These are phyloP conservation scores for Tolypocladium paradoxum DNA, from an alignment of 2,329 filamentous ascomycete species.

Conservation along the genomic window DNA sequence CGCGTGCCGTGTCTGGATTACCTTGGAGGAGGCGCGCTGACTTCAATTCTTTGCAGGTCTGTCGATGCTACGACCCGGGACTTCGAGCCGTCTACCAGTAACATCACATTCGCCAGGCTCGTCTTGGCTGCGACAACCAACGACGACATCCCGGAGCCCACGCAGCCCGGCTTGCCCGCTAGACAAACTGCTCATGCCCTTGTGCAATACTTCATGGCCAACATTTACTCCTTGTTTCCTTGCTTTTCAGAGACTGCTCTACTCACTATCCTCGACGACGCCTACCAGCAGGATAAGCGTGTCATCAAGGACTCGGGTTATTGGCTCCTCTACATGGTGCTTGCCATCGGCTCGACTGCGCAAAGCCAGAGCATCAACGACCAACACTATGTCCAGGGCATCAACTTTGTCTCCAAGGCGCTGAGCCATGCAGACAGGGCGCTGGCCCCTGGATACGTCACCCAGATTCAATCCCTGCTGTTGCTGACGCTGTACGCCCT, in stretches of 20 bases:
- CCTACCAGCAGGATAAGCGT: conserved; percentile 62
- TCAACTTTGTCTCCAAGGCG: conserved; percentile 51
- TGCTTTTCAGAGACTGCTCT: conserved; percentile 73
- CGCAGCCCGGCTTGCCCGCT: conserved; percentile 55
- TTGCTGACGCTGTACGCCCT: conserved; percentile 83
- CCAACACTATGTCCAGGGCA: conserved; percentile 45
- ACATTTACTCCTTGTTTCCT: conserved; percentile 70
- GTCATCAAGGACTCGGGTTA: conserved; percentile 59
- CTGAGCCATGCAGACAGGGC: conserved; percentile 72
- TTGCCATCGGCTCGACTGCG: conserved; percentile 69
- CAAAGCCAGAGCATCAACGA: conserved; percentile 62
- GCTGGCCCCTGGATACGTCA: conserved; percentile 71
- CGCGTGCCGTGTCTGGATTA: conserved; percentile 15
- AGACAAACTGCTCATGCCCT: conserved; percentile 57
- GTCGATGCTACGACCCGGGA: conserved; percentile 92
- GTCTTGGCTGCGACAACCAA: conserved; percentile 75
- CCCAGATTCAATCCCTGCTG: conserved; percentile 78
- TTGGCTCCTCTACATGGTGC: conserved; percentile 81
- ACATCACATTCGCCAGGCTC: conserved; percentile 86
- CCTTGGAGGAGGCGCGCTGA: not conserved
- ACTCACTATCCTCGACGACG: conserved; percentile 66
- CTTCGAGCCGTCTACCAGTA: conserved; percentile 77
- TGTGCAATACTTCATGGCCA: conserved; percentile 75
- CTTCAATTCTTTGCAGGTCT: conserved; percentile 42
- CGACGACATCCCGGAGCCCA: conserved; percentile 54